Conservation (phyloP, 1,284 basidiomycete species). For the Trametes polyzona region DNA sequence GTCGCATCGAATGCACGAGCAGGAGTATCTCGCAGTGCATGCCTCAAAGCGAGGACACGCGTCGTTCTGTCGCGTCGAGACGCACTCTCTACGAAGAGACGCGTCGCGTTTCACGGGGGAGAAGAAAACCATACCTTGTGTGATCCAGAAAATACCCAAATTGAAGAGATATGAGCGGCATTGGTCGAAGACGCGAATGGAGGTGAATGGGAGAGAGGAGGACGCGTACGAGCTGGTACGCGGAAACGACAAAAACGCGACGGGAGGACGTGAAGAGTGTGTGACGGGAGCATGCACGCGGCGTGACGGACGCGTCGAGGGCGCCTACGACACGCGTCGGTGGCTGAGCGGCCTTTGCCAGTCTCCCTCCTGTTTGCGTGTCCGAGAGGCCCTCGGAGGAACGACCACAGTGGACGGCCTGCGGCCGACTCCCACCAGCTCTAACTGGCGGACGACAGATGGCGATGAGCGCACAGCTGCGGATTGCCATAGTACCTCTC, state of each 20-base stretch:
- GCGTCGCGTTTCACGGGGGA: too few species aligned
- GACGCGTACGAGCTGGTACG: not conserved
- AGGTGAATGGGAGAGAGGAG: not conserved
- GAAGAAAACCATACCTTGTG: too few species aligned
- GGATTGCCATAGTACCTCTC: conserved; percentile 30
- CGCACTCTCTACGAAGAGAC: too few species aligned
- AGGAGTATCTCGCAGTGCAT: too few species aligned
- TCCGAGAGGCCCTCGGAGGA: conserved; percentile 13
- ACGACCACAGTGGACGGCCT: conserved; percentile 11
- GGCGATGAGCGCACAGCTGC: conserved; percentile 23
- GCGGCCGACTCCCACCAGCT: not conserved
- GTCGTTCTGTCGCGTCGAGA: too few species aligned
- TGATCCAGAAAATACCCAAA: too few species aligned
- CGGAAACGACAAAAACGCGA: conserved; percentile 8
- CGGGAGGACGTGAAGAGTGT: not conserved
- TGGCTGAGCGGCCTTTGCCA: conserved; percentile 1
- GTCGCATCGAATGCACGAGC: too few species aligned
- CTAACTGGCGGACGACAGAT: not conserved
- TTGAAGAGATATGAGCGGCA: too few species aligned
- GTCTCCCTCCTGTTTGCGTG: not conserved
- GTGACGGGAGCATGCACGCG: conserved; percentile 9
- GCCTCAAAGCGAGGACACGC: too few species aligned
- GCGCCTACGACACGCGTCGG: conserved; percentile 8
- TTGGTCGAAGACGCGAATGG: not conserved
- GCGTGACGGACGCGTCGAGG: conserved; percentile 17